Conservation (phyloP, 768 basidiomycete genomes). For the Psilocybe tampanensis region DNA sequence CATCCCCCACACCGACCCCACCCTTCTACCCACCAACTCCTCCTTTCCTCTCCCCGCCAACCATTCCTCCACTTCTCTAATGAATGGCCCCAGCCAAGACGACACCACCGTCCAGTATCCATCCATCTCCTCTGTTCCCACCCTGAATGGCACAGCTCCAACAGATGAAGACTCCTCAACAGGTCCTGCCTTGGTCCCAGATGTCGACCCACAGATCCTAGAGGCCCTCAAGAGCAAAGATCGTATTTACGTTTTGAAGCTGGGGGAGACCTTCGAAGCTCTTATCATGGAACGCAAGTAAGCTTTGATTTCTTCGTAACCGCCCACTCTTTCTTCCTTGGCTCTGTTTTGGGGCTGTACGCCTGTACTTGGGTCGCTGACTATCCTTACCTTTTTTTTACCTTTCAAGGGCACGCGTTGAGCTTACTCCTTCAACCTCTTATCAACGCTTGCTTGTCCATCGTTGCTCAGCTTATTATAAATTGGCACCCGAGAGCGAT, state of each 20-base stretch:
- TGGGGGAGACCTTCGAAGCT: slow-evolving; percentile 85
- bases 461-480: slow-evolving; percentile 83
- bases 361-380: slow-evolving; percentile 22
- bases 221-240: slow-evolving; percentile 90
- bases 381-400: slow-evolving; percentile 9
- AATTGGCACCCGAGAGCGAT: slow-evolving; percentile 71
- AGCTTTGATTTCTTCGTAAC: slow-evolving; percentile 28
- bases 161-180: slow-evolving; percentile 19
- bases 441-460: slow-evolving; percentile 88
- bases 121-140: slow-evolving; percentile 18
- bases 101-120: slow-evolving; percentile 17
- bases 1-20: not conserved
- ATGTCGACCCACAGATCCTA: slow-evolving; percentile 78
- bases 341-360: not conserved
- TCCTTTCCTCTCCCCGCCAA: slow-evolving; percentile 13
- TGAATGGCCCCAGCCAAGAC: slow-evolving; percentile 19
- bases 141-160: slow-evolving; percentile 15
- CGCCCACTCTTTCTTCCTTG: not conserved
- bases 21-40: slow-evolving; percentile 16
- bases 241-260: slow-evolving; percentile 82
- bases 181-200: slow-evolving; percentile 29
- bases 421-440: slow-evolving; percentile 69
- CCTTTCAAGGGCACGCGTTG: slow-evolving; percentile 56
- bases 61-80: slow-evolving; percentile 17
- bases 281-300: slow-evolving; percentile 78